Conservation (phyloP, 129 eudicot species). For the Pittosporum tobira region DNA sequence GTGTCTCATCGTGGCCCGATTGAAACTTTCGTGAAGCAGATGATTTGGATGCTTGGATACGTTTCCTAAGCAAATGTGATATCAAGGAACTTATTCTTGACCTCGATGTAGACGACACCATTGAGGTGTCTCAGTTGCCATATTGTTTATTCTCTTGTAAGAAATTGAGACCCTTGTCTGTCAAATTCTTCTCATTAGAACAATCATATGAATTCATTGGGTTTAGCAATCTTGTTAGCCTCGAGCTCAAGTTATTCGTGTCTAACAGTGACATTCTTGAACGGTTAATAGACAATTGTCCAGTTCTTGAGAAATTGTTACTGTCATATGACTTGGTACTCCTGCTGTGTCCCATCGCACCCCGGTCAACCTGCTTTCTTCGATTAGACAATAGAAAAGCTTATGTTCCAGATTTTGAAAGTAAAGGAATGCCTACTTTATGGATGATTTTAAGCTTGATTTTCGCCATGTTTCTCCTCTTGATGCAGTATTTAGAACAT, state of each 20-base stretch:
- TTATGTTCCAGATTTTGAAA: too few relatives aligned
- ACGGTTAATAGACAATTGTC: background rate
- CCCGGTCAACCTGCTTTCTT: too few relatives aligned
- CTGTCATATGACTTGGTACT: too few relatives aligned
- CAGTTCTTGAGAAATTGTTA: background rate
- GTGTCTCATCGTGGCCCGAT: background rate
- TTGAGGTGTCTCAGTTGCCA: background rate
- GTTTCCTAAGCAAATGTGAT: background rate
- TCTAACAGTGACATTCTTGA: background rate
- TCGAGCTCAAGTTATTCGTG: background rate
- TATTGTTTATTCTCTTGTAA: constrained; percentile 3
- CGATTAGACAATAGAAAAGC: too few relatives aligned
- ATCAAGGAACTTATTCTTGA: background rate
- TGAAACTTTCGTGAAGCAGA: background rate
- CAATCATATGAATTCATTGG: background rate
- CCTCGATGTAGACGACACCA: background rate
- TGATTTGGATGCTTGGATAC: background rate
- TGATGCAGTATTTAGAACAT: too few relatives aligned
- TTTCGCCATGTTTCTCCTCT: too few relatives aligned
- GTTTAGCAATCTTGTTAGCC: too few relatives aligned
- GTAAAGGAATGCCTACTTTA: too few relatives aligned
- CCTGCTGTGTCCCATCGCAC: too few relatives aligned
- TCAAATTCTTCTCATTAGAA: background rate
- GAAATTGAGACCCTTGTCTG: background rate
- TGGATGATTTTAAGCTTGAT: too few relatives aligned